Conservation (phyloP, 2,329 filamentous ascomycete genomes). For the Diaporthe sp. region DNA sequence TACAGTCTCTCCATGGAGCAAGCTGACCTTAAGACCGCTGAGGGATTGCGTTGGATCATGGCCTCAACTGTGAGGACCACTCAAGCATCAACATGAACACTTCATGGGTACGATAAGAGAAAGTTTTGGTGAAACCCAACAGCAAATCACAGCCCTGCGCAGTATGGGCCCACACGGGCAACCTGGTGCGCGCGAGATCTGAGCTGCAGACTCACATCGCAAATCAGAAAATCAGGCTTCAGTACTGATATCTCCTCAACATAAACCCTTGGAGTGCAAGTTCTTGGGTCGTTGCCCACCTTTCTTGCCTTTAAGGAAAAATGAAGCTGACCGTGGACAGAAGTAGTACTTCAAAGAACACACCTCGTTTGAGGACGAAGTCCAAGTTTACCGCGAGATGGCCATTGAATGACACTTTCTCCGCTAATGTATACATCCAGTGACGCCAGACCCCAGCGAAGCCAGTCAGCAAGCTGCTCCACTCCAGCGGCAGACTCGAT, state of each 20-base stretch:
- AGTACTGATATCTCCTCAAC: background rate
- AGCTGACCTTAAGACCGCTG: background rate
- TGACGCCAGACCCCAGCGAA: background rate
- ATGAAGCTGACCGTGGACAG: constrained; percentile 40
- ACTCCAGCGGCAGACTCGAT: constrained; percentile 49
- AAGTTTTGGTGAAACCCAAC: background rate
- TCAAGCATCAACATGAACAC: background rate
- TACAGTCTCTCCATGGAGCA: background rate
- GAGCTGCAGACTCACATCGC: background rate
- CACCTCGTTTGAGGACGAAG: constrained; percentile 46
- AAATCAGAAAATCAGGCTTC: constrained; percentile 8
- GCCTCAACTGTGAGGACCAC: background rate
- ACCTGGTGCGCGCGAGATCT: too few relatives aligned
- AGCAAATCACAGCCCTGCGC: background rate
- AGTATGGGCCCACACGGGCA: background rate
- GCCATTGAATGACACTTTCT: constrained; percentile 45
- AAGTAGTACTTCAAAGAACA: constrained; percentile 51
- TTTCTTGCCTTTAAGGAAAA: background rate
- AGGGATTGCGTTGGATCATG: background rate
- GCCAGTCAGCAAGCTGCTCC: constrained; percentile 47
- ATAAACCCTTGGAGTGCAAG: background rate
- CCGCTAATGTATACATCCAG: constrained; percentile 41
- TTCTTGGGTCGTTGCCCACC: background rate
- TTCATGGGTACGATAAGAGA: background rate
- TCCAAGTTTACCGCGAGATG: constrained; percentile 47